Percentiles rank a stretch among this genome's conserved stretches.
These are phyloP conservation scores for Pleurotus salmoneostramineus DNA, from an alignment of 768 basidiomycete species.

Conservation along the genomic window DNA sequence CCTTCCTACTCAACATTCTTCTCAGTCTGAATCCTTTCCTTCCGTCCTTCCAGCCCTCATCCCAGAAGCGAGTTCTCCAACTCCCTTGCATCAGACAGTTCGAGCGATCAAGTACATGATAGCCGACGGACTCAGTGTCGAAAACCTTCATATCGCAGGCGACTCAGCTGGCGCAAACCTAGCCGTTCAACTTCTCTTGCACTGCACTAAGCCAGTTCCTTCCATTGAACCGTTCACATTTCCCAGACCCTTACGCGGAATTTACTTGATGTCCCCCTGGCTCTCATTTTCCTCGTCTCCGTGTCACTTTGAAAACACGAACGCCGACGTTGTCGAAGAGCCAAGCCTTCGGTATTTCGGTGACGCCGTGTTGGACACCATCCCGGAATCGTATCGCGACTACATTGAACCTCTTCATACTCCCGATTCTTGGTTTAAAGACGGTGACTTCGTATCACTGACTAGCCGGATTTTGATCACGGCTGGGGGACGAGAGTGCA, in stretches of 20 bases:
- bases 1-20: no score
- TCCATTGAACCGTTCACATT: conserved; percentile 20
- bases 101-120: conserved; percentile 24
- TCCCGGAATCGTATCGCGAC: conserved; percentile 9
- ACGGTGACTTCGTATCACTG: conserved; percentile 16
- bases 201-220: conserved; percentile 30
- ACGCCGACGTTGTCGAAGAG: conserved; percentile 19
- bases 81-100: conserved; percentile 23
- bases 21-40: no score
- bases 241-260: conserved; percentile 21
- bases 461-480: conserved; percentile 25
- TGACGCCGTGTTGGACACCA: conserved; percentile 5
- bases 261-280: conserved; percentile 30
- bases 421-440: conserved; percentile 22
- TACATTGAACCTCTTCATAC: conserved; percentile 23
- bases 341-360: conserved; percentile 14
- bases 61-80: conserved; percentile 22
- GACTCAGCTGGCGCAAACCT: conserved; percentile 39
- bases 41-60: conserved; percentile 13
- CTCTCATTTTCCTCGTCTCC: conserved; percentile 13
- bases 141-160: conserved; percentile 24
- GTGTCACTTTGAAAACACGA: conserved; percentile 7
- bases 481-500: conserved; percentile 21
- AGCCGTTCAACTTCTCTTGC: conserved; percentile 29
- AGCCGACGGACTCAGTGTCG: conserved; percentile 22